phyloP scores from a whole-genome alignment of 1,284 basidiomycete genomes.

The Ganoderma sinense region DNA sequence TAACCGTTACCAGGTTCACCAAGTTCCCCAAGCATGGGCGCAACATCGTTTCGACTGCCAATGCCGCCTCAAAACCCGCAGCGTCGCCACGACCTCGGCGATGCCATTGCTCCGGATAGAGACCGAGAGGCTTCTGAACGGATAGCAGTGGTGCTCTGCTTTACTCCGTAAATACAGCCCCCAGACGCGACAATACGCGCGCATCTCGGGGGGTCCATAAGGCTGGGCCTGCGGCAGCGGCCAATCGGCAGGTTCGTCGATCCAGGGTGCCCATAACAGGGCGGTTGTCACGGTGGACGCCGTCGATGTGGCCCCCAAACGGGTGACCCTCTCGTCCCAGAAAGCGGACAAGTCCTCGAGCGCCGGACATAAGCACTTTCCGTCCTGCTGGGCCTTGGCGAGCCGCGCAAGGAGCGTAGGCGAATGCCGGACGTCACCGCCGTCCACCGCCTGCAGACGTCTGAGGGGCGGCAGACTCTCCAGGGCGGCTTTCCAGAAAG shows the following conservation, averaged over 20 bases:
- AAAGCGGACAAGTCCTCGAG: neutral
- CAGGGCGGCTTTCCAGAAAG: neutral
- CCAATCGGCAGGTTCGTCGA: neutral
- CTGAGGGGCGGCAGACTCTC: neutral
- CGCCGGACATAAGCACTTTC: neutral
- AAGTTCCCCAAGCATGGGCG: neutral
- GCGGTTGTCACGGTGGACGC: neutral
- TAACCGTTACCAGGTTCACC: neutral
- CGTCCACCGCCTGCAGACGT: neutral
- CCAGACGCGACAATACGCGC: neutral
- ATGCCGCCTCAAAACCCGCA: neutral
- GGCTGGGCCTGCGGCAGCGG: neutral
- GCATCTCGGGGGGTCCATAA: neutral
- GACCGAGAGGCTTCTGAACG: neutral
- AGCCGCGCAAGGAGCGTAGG: neutral
- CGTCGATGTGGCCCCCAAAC: neutral
- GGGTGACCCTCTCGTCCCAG: neutral
- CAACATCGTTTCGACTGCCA: neutral
- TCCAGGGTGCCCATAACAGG: neutral
- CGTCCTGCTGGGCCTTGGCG: neutral
- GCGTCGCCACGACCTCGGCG: neutral
- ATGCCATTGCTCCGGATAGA: neutral
- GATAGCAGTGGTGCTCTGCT: neutral
- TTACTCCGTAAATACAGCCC: neutral
- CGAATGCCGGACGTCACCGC: neutral